Evolutionary conservation across 768 basidiomycete genomes (phyloP).

Genomic region (Boletales sp.): DNA sequence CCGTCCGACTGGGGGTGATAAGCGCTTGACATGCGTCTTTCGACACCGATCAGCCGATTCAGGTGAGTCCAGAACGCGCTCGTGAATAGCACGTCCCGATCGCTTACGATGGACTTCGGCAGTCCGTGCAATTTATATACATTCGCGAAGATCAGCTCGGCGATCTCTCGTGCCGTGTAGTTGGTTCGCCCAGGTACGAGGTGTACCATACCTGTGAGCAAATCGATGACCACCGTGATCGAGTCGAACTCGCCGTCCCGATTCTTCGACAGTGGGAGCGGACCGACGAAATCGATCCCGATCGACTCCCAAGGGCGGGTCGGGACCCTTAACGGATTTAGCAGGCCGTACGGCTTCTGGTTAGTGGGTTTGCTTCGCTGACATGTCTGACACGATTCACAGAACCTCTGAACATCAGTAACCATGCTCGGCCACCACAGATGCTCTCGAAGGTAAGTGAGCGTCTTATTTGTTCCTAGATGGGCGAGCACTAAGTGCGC

Average conservation of each 20-base stretch:
- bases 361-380: too few relatives aligned
- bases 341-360: too few relatives aligned
- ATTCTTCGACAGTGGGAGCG: constrained; percentile 24
- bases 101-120: constrained; percentile 13
- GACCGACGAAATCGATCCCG: constrained; percentile 39
- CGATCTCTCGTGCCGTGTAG: constrained; percentile 33
- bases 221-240: constrained; percentile 23
- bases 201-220: constrained; percentile 21
- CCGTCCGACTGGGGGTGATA: too few relatives aligned
- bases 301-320: constrained; percentile 35
- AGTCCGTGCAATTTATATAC: constrained; percentile 31
- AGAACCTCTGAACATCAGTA: too few relatives aligned
- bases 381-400: too few relatives aligned
- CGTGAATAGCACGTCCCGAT: constrained; percentile 26
- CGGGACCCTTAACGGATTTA: constrained; percentile 23
- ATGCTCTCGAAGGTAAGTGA: too few relatives aligned
- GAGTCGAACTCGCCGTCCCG: constrained; percentile 19
- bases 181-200: constrained; percentile 14
- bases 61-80: too few relatives aligned
- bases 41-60: too few relatives aligned
- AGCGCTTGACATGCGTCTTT: too few relatives aligned
- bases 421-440: too few relatives aligned
- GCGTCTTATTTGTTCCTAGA: too few relatives aligned
- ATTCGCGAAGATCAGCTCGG: constrained; percentile 32
- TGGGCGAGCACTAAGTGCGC: too few relatives aligned